phyloP scores from a whole-genome alignment of 495 filamentous ascomycete genomes.

The Cercophora newfieldiana region DNA sequence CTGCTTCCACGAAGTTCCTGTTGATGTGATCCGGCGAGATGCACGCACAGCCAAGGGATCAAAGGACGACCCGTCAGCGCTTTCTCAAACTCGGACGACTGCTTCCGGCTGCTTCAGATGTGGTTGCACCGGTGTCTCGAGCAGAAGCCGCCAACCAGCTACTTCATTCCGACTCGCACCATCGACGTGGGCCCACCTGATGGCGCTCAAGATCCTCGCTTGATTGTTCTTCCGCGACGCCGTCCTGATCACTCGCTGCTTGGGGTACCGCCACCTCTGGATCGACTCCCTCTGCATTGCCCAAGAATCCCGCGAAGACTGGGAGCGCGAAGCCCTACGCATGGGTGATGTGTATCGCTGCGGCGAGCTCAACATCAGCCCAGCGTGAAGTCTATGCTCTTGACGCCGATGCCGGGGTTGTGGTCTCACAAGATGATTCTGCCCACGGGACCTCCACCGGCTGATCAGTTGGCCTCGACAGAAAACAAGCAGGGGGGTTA shows the following conservation, averaged over 20 bases:
- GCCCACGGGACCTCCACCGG: neutral
- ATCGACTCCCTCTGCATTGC: conserved; percentile 18
- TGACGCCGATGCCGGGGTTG: neutral
- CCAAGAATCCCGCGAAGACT: conserved; percentile 26
- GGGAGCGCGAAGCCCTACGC: conserved; percentile 29
- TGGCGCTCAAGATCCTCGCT: neutral
- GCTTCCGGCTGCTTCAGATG: conserved; percentile 4
- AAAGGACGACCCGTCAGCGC: conserved; percentile 6
- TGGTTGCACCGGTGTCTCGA: conserved; percentile 2
- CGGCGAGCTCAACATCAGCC: conserved; percentile 32
- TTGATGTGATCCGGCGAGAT: neutral
- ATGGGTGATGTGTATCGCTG: conserved; percentile 41
- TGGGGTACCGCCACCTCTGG: conserved; percentile 28
- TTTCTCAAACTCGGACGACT: conserved; percentile 6
- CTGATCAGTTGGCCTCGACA: neutral
- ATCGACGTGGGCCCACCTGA: conserved; percentile 1
- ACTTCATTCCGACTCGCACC: conserved; percentile 1
- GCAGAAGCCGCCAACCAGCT: neutral
- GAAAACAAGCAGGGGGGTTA: neutral
- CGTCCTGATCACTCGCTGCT: neutral
- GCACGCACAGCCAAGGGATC: neutral
- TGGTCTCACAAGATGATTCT: conserved; percentile 8
- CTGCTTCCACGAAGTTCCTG: too few relatives aligned
- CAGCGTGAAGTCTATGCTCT: neutral
- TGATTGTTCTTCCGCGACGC: conserved; percentile 11